phyloP scores from a whole-genome alignment of 176 grass and related monocot species.

The Miscanthus lutarioriparius region DNA sequence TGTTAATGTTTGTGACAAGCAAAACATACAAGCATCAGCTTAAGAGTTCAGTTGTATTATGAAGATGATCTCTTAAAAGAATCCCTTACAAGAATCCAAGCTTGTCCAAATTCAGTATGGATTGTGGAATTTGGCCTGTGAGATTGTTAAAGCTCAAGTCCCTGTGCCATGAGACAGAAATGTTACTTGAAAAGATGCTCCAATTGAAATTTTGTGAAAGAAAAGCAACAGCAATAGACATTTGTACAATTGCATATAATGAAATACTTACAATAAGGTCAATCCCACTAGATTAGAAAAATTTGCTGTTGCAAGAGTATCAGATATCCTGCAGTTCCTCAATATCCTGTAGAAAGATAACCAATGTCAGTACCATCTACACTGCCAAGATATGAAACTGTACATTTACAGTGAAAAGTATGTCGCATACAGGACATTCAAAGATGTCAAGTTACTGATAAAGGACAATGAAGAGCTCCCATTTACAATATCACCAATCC shows the following conservation, averaged over 20 bases:
- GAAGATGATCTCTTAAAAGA: background rate
- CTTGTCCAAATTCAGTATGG: constrained; percentile 62
- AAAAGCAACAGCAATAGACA: background rate
- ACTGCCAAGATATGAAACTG: background rate
- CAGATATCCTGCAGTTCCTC: constrained; percentile 15
- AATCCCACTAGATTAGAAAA: constrained; percentile 54
- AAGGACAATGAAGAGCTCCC: constrained; percentile 24
- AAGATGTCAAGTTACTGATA: constrained; percentile 26
- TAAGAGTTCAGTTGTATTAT: background rate
- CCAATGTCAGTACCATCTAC: background rate
- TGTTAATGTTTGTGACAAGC: background rate
- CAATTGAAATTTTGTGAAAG: background rate
- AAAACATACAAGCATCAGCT: background rate
- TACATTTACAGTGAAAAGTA: background rate
- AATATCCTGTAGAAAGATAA: constrained; percentile 17
- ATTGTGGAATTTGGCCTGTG: constrained; percentile 68
- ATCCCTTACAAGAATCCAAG: constrained; percentile 60
- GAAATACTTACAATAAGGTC: constrained; percentile 47
- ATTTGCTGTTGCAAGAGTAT: constrained; percentile 31
- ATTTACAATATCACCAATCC: constrained; percentile 15
- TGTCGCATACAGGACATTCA: constrained; percentile 22
- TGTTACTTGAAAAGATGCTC: background rate
- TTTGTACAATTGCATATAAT: background rate
- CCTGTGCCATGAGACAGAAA: constrained; percentile 33
- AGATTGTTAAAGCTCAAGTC: constrained; percentile 97